phyloP scores from a whole-genome alignment of 768 basidiomycete species.

The Naematelia encephala region DNA sequence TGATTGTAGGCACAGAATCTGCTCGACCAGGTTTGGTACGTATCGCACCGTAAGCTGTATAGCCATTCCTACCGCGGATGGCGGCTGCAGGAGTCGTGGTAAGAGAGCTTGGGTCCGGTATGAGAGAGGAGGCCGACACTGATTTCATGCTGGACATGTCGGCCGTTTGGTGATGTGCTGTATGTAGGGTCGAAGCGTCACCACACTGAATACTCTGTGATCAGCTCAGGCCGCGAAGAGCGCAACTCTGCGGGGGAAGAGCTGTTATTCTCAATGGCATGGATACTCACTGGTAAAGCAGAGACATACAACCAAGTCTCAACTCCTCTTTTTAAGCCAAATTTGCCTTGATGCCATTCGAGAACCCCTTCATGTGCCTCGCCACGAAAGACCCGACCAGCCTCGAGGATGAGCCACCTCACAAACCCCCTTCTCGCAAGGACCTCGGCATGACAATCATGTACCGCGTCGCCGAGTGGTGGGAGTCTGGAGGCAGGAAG shows the following conservation, averaged over 20 bases:
- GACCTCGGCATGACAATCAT: constrained; percentile 89
- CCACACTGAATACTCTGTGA: constrained; percentile 61
- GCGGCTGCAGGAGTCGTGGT: too few species aligned
- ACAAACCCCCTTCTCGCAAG: constrained; percentile 76
- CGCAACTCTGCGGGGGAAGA: neutral
- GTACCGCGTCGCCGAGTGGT: constrained; percentile 68
- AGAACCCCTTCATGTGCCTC: constrained; percentile 11
- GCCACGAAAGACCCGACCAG: constrained; percentile 27
- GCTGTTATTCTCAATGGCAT: constrained; percentile 17
- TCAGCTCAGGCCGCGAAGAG: constrained; percentile 8
- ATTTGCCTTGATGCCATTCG: constrained; percentile 16
- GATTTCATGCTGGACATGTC: constrained; percentile 59
- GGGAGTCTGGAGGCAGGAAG: constrained; percentile 66
- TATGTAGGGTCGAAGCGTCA: constrained; percentile 77
- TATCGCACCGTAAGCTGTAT: constrained; percentile 67
- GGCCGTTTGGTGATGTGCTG: constrained; percentile 71
- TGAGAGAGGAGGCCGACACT: neutral
- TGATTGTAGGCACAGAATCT: constrained; percentile 75
- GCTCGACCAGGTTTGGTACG: constrained; percentile 93
- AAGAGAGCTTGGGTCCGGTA: too few species aligned
- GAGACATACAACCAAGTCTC: constrained; percentile 72
- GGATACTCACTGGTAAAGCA: constrained; percentile 60
- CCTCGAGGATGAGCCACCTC: constrained; percentile 76
- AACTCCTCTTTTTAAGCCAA: constrained; percentile 55
- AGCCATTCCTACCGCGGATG: constrained; percentile 71